phyloP scores from a whole-genome alignment of 768 basidiomycete genomes.

The Tricholoma matsutake region DNA sequence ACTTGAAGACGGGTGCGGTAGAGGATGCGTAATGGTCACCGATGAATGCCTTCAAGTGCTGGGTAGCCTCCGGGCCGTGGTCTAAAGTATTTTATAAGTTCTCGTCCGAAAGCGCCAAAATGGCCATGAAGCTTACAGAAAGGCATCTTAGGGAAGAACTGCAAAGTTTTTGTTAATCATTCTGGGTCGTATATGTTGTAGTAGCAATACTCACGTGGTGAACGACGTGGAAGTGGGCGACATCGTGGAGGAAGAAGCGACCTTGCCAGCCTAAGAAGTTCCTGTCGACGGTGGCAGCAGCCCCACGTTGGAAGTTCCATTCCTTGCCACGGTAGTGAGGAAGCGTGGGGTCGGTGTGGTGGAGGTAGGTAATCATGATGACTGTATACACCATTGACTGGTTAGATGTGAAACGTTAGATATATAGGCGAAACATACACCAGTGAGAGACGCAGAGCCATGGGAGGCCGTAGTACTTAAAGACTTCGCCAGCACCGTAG shows the following conservation, averaged over 20 bases:
- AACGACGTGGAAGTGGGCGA: slow-evolving; percentile 61
- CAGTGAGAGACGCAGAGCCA: slow-evolving; percentile 57
- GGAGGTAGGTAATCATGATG: slow-evolving; percentile 59
- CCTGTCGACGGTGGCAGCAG: slow-evolving; percentile 58
- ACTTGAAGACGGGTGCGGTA: slow-evolving; percentile 37
- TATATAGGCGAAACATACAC: slow-evolving; percentile 34
- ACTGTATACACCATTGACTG: slow-evolving; percentile 21
- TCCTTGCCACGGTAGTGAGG: slow-evolving; percentile 56
- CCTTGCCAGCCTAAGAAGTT: slow-evolving; percentile 62
- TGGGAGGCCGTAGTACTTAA: slow-evolving; percentile 50
- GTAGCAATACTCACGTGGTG: slow-evolving; percentile 44
- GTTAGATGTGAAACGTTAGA: not conserved
- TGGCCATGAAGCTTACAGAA: slow-evolving; percentile 11
- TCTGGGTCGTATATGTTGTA: not conserved
- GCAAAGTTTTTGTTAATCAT: not conserved
- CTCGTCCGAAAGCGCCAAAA: not conserved
- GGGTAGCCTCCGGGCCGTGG: slow-evolving; percentile 50
- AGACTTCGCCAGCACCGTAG: slow-evolving; percentile 38
- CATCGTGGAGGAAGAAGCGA: slow-evolving; percentile 64
- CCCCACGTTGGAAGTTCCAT: slow-evolving; percentile 64
- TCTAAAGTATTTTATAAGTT: slow-evolving; percentile 28
- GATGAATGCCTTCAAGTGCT: slow-evolving; percentile 46
- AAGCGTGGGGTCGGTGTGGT: slow-evolving; percentile 57
- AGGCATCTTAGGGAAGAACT: slow-evolving; percentile 23
- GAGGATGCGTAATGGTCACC: slow-evolving; percentile 49